These are phyloP conservation scores for Calonectria leucothoes DNA, from an alignment of 2,329 filamentous ascomycete species.

Conservation along the genomic window DNA sequence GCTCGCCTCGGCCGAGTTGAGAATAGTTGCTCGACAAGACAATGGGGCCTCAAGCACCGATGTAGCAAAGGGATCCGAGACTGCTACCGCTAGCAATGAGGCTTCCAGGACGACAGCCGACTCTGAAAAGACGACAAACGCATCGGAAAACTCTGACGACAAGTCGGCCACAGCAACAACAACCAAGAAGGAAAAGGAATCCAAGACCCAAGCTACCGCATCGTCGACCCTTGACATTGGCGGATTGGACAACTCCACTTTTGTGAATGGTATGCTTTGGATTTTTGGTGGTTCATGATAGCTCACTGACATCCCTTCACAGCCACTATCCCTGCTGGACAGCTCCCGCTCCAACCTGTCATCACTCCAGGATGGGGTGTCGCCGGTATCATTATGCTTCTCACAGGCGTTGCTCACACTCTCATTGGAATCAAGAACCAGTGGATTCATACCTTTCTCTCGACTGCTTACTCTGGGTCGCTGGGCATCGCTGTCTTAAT, in stretches of 20 bases:
- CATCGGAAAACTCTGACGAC: constrained; percentile 16
- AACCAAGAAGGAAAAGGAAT: constrained; percentile 25
- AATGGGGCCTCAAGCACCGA: constrained; percentile 24
- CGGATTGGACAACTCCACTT: constrained; percentile 44
- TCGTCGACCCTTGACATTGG: constrained; percentile 33
- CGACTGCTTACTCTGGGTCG: constrained; percentile 77
- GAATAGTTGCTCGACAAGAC: constrained; percentile 49
- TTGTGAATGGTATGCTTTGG: constrained; percentile 48
- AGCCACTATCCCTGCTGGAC: constrained; percentile 60
- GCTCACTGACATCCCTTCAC: constrained; percentile 9
- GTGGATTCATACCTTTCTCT: constrained; percentile 84
- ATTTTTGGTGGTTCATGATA: neutral
- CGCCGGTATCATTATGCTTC: constrained; percentile 80
- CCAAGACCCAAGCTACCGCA: constrained; percentile 31
- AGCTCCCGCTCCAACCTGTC: constrained; percentile 77
- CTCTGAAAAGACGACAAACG: constrained; percentile 27
- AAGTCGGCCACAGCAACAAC: constrained; percentile 25
- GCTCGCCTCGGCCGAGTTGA: constrained; percentile 48
- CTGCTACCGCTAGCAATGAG: constrained; percentile 18
- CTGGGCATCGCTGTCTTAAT: constrained; percentile 85
- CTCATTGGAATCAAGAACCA: constrained; percentile 86
- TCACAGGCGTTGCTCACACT: constrained; percentile 76
- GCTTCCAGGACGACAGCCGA: constrained; percentile 26
- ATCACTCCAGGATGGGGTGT: constrained; percentile 87
- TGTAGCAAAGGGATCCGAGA: constrained; percentile 19